A percentile compares a stretch with the other conserved stretches of the same genome.
These are phyloP conservation scores for Pichia gijzeniarum DNA, from an alignment of 805 yeast species.

Conservation along the genomic window DNA sequence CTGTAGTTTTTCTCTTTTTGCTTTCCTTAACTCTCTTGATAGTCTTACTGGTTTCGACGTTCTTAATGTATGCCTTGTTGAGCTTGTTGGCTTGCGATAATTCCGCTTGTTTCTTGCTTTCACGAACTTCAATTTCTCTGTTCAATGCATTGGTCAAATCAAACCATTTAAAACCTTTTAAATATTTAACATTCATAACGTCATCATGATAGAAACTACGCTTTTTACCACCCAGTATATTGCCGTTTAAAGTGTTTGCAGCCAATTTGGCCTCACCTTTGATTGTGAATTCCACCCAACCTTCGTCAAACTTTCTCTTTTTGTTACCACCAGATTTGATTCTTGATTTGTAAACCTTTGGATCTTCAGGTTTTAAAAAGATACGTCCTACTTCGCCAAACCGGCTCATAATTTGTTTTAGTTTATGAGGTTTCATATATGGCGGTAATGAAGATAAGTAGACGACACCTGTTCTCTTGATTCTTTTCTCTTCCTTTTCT, in stretches of 20 bases:
- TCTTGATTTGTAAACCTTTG: constrained; percentile 54
- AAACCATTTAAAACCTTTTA: constrained; percentile 91
- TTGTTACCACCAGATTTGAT: constrained; percentile 89
- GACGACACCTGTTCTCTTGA: constrained; percentile 81
- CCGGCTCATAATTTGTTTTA: constrained; percentile 70
- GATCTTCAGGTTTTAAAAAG: constrained; percentile 81
- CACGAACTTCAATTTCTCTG: constrained; percentile 81
- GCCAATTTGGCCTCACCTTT: constrained; percentile 87
- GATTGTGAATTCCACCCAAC: constrained; percentile 89
- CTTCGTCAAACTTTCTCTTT: constrained; percentile 82
- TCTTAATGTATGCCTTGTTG: constrained; percentile 75
- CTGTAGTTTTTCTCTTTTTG: constrained; percentile 29
- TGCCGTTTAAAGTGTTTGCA: constrained; percentile 80
- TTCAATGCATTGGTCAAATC: constrained; percentile 92
- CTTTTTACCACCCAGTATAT: constrained; percentile 87
- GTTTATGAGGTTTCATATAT: constrained; percentile 90
- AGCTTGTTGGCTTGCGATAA: constrained; percentile 82
- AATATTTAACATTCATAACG: constrained; percentile 81
- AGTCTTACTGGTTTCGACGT: constrained; percentile 83
- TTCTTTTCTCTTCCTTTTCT: constrained; percentile 47
- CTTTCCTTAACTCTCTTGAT: constrained; percentile 57
- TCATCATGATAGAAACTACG: constrained; percentile 90
- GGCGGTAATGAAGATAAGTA: constrained; percentile 90
- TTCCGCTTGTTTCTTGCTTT: constrained; percentile 81
- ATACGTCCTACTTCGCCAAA: constrained; percentile 88